These are phyloP conservation scores for Ceratocystis colombiana DNA, from an alignment of 2,329 filamentous ascomycete genomes.

Conservation along the genomic window DNA sequence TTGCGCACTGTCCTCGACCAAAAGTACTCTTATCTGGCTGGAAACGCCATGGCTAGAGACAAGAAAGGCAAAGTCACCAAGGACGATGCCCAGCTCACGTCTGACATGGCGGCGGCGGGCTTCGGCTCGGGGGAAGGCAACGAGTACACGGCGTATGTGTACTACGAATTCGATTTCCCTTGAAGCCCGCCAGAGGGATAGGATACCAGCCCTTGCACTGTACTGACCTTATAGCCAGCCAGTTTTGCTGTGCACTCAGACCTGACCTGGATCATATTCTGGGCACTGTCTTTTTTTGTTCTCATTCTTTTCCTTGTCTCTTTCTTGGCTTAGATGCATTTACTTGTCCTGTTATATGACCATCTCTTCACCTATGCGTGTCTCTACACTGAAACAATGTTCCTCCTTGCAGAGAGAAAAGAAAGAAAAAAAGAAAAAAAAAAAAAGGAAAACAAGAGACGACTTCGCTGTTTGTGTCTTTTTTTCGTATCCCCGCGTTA, in stretches of 20 bases:
- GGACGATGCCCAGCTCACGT: constrained; percentile 69
- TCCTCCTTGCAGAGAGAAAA: neutral
- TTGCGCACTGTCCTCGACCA: constrained; percentile 68
- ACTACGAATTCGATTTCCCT: constrained; percentile 83
- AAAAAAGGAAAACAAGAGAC: neutral
- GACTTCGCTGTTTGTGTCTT: too few species aligned
- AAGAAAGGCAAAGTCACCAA: constrained; percentile 87
- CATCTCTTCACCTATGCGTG: neutral
- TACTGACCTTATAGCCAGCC: constrained; percentile 5
- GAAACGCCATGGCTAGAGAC: constrained; percentile 86
- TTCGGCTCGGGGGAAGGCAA: constrained; percentile 56
- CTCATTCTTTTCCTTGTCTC: neutral
- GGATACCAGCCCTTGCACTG: neutral
- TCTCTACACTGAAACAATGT: constrained; percentile 11
- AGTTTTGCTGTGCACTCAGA: neutral
- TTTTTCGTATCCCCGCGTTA: neutral
- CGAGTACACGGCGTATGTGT: constrained; percentile 94
- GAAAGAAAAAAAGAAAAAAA: neutral
- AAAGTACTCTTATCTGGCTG: constrained; percentile 82
- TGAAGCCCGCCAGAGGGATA: constrained; percentile 26
- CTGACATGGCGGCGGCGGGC: constrained; percentile 72
- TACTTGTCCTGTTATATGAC: neutral
- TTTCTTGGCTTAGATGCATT: constrained; percentile 9
- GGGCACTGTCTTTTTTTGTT: neutral
- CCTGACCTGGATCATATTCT: neutral